Base-by-base conservation (phyloP, 1,139 yeast genomes). In the Pichia inconspicua region DNA sequence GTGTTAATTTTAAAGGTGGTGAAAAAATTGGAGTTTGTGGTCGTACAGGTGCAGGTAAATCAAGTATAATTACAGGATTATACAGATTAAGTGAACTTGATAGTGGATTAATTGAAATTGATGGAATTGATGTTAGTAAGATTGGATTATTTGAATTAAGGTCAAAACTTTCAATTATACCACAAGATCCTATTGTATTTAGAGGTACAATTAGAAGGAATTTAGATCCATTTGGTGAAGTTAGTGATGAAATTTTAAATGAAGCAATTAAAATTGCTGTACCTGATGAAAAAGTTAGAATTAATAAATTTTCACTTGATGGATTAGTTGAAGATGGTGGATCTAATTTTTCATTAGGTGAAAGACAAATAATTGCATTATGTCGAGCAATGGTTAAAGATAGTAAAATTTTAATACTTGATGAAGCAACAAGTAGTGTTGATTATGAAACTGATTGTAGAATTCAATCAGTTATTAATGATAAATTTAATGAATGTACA, bases 401-500 rank as follows among this genome's bases (percentile, higher is more conserved):
- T 47, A 66, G 76, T 31, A 74, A 72, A 62, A 74, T 77, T 47
- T 66, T 77, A 51, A 72, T 77, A 51, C 62, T 77, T 49, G 81
- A 77, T 59, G 81, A 77, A 64, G 81, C 81, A 17, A 76, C 82
- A 0, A 73, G 79, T 1, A 73, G 78, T 25, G 81, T 76, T 43
- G 81, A 77, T 60, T 76, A 74, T 57, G 78, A 74, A 57, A 77
- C 82, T 3, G 81, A 77, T 57, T 61, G 73, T 14, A 73, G 68
- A 58, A 75, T 77, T 49, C 81, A 77, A 58, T 59, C 62, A 10
- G 75, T 80, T 9, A 75, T 77, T 48, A 68, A 67, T 0, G 58
- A 57, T 7, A 80, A 77, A 56, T 77, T 77, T 50, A 48, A 60
- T 7, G 59, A 69, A 31, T 73, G 79, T 55, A 75, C 82, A 0